These are phyloP conservation scores for Fusarium tanahbumbuense DNA, from an alignment of 2,329 filamentous ascomycete genomes.

Conservation along the genomic window DNA sequence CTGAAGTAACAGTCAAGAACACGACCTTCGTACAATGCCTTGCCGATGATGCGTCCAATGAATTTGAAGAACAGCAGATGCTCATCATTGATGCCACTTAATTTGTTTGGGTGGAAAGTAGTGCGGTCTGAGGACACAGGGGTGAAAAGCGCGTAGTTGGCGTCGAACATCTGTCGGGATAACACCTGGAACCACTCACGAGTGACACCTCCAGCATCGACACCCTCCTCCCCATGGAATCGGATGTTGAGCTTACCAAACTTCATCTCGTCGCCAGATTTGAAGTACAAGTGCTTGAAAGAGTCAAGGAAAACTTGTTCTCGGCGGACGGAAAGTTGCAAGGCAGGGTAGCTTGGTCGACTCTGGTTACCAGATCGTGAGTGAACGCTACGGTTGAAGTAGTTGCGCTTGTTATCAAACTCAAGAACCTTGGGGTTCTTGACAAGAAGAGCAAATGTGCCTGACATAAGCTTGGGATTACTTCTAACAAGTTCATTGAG, in stretches of 20 bases:
- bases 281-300: slow-evolving; percentile 98
- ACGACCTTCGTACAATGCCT: slow-evolving; percentile 94
- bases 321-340: slow-evolving; percentile 90
- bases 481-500: slow-evolving; percentile 97
- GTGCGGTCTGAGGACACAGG: slow-evolving; percentile 97
- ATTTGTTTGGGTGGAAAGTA: slow-evolving; percentile 97
- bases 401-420: slow-evolving; percentile 99
- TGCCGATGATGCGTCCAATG: slow-evolving; percentile 97
- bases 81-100: slow-evolving; percentile 93
- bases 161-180: slow-evolving; percentile 97
- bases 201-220: slow-evolving; percentile 96
- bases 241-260: slow-evolving; percentile 98
- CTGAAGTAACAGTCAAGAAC: slow-evolving; percentile 99
- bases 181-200: slow-evolving; percentile 99
- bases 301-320: slow-evolving; percentile 98
- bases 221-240: slow-evolving; percentile 96
- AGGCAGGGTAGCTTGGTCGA: slow-evolving; percentile 75
- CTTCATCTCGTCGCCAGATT: slow-evolving; percentile 96
- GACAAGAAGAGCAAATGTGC: slow-evolving; percentile 93
- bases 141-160: slow-evolving; percentile 95
- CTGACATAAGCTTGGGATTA: slow-evolving; percentile 98
- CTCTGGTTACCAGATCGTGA: slow-evolving; percentile 73
- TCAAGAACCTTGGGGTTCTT: slow-evolving; percentile 99
- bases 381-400: slow-evolving; percentile 95
- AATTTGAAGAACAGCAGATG: slow-evolving; percentile 99